Evolutionary conservation across 2,329 filamentous ascomycete species (phyloP), one percentile per base, ranked within the genome.

Genomic region (Aspergillus novofumigatus): DNA sequence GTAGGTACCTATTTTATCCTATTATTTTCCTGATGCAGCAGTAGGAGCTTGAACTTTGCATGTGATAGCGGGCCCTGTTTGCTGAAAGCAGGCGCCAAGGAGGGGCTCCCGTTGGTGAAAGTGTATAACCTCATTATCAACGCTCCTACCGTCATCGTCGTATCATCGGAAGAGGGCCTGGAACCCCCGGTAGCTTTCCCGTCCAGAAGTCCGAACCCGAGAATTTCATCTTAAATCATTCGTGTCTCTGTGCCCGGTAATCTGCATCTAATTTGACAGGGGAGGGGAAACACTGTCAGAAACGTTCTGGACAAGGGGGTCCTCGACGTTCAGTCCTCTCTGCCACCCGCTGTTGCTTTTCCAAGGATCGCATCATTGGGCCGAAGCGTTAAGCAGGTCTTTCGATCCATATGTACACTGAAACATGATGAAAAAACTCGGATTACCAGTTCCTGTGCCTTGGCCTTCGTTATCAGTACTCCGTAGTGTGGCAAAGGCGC

Each of bases 61-160:
- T 65, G 62, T 65, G 62, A 65, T 59, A 62, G 62, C 58, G 62
- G 62, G 56, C 52, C 60, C 55, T 29, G 51, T 10, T 49, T 49
- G 21, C 47, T 28, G 23, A 20, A 38, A 38, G 32, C 20, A 49
- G 26, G 23, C 17, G 49, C n/a, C 29, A 28, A 50, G 38, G 41
- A 53, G 41, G 57, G 55, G 55, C 54, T 35, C 42, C 53, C 52
- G 53, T 57, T 60, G 47, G 54, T 52, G 42, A 56, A 52, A 52
- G n/a, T 35, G 21, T 14, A 41, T 20, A 23, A 35, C 49, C 29
- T 35, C n/a, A 23, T 47, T 23, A 25, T 25, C 44, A 26, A 14
- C 23, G 44, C 44, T 45, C 51, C 45, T 41, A 54, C 47, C 26
- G 20, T 51, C 52, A 51, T 58, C 56, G 45, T 55, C 53, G 45